Evolutionary conservation across 495 filamentous ascomycete species (phyloP), one percentile per base, ranked within the genome.

Genomic region (Penicillium coffeae): DNA sequence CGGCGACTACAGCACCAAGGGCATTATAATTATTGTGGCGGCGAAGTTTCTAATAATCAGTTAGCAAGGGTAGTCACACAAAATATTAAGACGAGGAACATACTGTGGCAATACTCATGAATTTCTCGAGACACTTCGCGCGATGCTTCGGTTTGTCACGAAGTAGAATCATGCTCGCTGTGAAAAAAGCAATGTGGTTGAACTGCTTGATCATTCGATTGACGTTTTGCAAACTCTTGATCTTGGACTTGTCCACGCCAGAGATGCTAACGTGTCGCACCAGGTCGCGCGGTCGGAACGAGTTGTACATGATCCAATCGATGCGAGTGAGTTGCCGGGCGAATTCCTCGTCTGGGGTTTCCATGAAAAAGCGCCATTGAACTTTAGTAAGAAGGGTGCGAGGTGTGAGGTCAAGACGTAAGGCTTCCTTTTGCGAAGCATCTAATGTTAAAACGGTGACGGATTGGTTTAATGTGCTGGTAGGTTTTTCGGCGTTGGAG

Each of bases 1-100:
- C 93, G 6, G 93, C 94, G 47, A 98, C 79, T 3, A 98, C 83
- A 14, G 93, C 93, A 13, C 90, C 93, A 16, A 98, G 78, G 0
- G 89, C 84, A 64, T 97, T 96, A 72, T 98, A 98, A 67, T 98
- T 96, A 69, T 98, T 98, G 50, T 93, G 72, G 55, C 89, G 82
- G 34, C 93, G 88, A 18, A 98, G 75, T 73, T 87, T 88, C 70
- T 86, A 62, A 25, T 46, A 8, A 34, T 3, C 27, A 7, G 30
- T 45, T 48, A 33, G 37, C 25, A 18, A 9, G 1, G 9, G 14
- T 33, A 3, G 16, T 4, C 15, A 13, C 37, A 33, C 40, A 21
- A n/a, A 16, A 13, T n/a, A n/a, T n/a, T n/a, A 18, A 48, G 19
- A 20, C 27, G n/a, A 12, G 9, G 21, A 12, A 55, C 72, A 39